These are phyloP conservation scores for Luvunga scandens DNA, from an alignment of 345 rosid genomes.

Conservation along the genomic window DNA sequence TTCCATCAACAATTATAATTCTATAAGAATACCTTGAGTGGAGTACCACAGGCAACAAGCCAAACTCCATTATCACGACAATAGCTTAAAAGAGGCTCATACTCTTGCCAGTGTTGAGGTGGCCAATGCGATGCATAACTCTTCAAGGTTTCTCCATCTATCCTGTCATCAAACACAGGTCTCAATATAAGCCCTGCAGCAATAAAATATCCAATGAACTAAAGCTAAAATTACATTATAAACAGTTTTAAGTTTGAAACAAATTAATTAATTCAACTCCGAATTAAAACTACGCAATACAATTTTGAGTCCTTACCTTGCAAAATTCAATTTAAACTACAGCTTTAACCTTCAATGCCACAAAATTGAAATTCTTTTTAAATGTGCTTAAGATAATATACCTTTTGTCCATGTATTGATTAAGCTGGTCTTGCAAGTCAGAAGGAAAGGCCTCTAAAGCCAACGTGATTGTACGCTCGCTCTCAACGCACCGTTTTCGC, in stretches of 20 bases:
- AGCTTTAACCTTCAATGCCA: background rate
- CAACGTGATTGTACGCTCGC: slow-evolving; percentile 50
- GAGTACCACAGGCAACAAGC: slow-evolving; percentile 86
- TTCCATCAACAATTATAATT: background rate
- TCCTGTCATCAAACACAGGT: slow-evolving; percentile 46
- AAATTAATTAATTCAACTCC: too few species aligned
- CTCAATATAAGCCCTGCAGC: slow-evolving; percentile 11
- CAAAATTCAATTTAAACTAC: background rate
- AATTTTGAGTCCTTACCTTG: background rate
- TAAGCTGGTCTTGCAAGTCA: slow-evolving; percentile 62
- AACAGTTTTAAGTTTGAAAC: background rate
- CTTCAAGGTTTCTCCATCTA: slow-evolving; percentile 66
- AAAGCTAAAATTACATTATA: background rate
- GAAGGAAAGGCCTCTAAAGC: slow-evolving; percentile 81
- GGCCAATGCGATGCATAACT: slow-evolving; percentile 67
- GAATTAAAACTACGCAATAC: background rate
- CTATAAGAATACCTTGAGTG: slow-evolving; percentile 54
- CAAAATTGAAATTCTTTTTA: too few species aligned
- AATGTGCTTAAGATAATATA: background rate
- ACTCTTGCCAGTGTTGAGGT: slow-evolving; percentile 73
- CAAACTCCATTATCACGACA: slow-evolving; percentile 69
- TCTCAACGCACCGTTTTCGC: slow-evolving; percentile 54
- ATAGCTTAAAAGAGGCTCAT: slow-evolving; percentile 75
- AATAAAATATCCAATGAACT: background rate
- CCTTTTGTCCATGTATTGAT: slow-evolving; percentile 64